Evolutionary conservation across 2,329 filamentous ascomycete genomes (phyloP).

Genomic region (Aspergillus arachidicola): DNA sequence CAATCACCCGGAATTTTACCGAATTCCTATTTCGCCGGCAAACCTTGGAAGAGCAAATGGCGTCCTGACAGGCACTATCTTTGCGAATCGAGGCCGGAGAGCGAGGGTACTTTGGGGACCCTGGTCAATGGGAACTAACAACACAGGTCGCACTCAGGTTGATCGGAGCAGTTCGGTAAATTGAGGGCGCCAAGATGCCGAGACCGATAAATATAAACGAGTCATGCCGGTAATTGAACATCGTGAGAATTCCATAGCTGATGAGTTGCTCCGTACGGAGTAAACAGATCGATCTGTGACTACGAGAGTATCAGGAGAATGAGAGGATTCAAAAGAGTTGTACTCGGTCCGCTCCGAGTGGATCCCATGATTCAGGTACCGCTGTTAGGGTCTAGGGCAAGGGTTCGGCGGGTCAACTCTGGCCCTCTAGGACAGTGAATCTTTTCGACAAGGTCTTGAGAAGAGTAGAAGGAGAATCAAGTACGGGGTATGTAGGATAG

Average conservation of each 20-base stretch:
- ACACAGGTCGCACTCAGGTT: neutral
- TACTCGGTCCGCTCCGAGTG: slow-evolving; percentile 10
- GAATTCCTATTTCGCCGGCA: neutral
- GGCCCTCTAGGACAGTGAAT: neutral
- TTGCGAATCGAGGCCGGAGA: neutral
- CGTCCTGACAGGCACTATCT: neutral
- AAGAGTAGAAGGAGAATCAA: neutral
- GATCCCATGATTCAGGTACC: slow-evolving; percentile 3
- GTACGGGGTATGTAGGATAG: too few relatives aligned
- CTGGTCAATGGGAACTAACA: neutral
- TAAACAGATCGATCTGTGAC: slow-evolving; percentile 7
- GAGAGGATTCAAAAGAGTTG: neutral
- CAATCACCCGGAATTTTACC: neutral
- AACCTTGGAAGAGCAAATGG: too few relatives aligned
- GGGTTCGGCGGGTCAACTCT: neutral
- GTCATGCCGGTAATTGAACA: neutral
- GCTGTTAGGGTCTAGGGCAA: slow-evolving; percentile 3
- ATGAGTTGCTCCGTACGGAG: neutral
- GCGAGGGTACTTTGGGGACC: neutral
- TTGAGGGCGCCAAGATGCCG: neutral
- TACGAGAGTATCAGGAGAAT: slow-evolving; percentile 7
- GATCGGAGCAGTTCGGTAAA: neutral
- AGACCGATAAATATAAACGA: neutral
- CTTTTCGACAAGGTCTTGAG: neutral
- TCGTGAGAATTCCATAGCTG: neutral